phyloP scores from a whole-genome alignment of 768 basidiomycete species.

The Russula brevipes region DNA sequence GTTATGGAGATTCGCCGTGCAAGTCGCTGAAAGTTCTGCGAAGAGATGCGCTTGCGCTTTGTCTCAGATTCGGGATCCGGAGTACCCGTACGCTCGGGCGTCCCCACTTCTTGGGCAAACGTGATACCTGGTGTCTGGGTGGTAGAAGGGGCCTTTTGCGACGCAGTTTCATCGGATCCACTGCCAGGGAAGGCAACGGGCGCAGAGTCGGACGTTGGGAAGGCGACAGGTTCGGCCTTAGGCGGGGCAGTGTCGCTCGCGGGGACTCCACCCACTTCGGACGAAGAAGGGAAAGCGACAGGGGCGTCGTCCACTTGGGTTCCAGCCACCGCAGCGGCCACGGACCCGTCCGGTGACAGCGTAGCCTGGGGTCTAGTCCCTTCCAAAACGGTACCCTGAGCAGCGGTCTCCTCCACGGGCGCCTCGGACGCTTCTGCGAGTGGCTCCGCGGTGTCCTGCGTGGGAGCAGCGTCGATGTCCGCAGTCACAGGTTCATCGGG shows the following conservation, averaged over 20 bases:
- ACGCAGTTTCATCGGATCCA: conserved; percentile 31
- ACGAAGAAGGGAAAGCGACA: conserved; percentile 33
- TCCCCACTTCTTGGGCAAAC: conserved; percentile 52
- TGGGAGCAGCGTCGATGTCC: conserved; percentile 17
- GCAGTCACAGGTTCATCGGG: conserved; percentile 11
- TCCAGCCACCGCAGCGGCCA: conserved; percentile 27
- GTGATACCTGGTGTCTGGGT: conserved; percentile 48
- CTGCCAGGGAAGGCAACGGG: conserved; percentile 32
- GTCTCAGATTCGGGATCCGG: conserved; percentile 71
- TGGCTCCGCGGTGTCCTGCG: conserved; percentile 18
- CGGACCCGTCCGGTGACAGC: background rate
- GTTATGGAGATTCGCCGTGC: conserved; percentile 68
- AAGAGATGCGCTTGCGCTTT: conserved; percentile 75
- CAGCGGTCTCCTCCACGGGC: conserved; percentile 23
- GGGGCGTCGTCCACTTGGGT: conserved; percentile 32
- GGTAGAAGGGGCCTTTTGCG: conserved; percentile 32
- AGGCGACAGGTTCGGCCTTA: conserved; percentile 30
- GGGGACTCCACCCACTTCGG: conserved; percentile 31
- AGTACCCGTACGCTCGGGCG: conserved; percentile 64
- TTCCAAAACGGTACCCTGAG: conserved; percentile 11
- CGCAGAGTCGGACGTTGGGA: conserved; percentile 33
- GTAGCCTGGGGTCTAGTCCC: background rate
- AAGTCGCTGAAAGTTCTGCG: conserved; percentile 80
- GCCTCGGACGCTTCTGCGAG: conserved; percentile 20
- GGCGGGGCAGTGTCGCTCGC: conserved; percentile 26